Evolutionary conservation across 2,329 filamentous ascomycete genomes (phyloP), one percentile per base, ranked within the genome.

Genomic region (Xylariaceae sp.): DNA sequence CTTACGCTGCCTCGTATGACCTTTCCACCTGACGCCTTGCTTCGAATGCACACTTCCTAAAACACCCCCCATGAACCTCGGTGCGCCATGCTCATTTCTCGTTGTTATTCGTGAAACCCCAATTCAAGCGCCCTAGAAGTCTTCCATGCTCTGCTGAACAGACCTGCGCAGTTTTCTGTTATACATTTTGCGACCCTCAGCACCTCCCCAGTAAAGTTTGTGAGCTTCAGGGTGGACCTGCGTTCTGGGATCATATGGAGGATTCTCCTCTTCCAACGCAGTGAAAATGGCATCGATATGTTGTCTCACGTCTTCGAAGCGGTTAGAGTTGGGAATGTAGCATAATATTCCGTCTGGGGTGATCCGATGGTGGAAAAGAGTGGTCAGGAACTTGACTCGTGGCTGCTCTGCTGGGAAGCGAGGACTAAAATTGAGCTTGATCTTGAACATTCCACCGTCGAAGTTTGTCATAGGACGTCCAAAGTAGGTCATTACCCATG

Each of bases 381-480:
- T 80, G 0, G 89, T 92, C 64, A 91, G 82, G 59, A 96, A 85
- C 57, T 80, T 85, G 51, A 92, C 87, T 32, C 92, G 85, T 21
- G 92, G 94, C 64, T 96, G 89, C 63, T 95, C 89, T 39, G 89
- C 83, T 0, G 94, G 94, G 65, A 96, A 97, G 5, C 84, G 81
- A 5, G 89, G 86, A 63, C 90, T 95, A 64, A 97, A 86, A 64
- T 78, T 78, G 51, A 97, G 77, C 63, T 80, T 86, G 69, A 96
- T 86, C 56, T 83, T 83, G 74, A 97, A 92, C 56, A 97, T 80
- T 1, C 92, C 91, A 15, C 92, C 92, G 63, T 97, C 92, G 1
- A 97, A 81, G 62, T 95, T 91, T 5, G 91, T 95, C 87, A 94
- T 95, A 0, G 91, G 89, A 51, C 86, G 83, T 22, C 94, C 94